Percentiles rank a stretch among this genome's conserved stretches.
Evolutionary conservation across 805 yeast genomes (phyloP).

Genomic region (Clavispora asparagi): DNA sequence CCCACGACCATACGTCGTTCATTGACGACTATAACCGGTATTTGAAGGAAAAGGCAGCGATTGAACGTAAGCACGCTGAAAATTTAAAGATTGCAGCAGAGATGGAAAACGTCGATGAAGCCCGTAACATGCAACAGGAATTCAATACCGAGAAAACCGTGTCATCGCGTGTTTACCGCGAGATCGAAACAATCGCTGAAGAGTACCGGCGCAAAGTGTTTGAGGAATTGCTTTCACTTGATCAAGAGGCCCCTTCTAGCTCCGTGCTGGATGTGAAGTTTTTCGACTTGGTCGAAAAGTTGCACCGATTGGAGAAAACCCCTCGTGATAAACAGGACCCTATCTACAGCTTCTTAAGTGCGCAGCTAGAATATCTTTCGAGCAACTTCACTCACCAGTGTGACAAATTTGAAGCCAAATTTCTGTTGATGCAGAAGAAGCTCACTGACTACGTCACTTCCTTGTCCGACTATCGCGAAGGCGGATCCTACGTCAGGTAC

Average conservation of each 20-base stretch:
- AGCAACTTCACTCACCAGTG: constrained; percentile 33
- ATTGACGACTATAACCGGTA: constrained; percentile 31
- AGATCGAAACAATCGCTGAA: constrained; percentile 28
- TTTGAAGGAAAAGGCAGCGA: constrained; percentile 20
- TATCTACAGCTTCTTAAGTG: constrained; percentile 30
- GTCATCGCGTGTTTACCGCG: constrained; percentile 23
- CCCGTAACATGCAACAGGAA: constrained; percentile 19
- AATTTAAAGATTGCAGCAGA: constrained; percentile 6
- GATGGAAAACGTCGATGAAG: constrained; percentile 3
- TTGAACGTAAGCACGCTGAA: constrained; percentile 9
- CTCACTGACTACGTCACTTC: constrained; percentile 31
- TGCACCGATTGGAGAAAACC: constrained; percentile 27
- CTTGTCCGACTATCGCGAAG: constrained; percentile 23
- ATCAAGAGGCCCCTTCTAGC: constrained; percentile 22
- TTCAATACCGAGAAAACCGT: constrained; percentile 25
- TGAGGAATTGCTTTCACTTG: constrained; percentile 34
- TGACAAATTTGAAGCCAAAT: constrained; percentile 31
- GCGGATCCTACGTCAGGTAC: constrained; percentile 33
- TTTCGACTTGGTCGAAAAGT: constrained; percentile 34
- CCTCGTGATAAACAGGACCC: constrained; percentile 12
- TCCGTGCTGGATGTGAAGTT: constrained; percentile 26
- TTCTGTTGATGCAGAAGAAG: constrained; percentile 33
- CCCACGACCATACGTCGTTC: constrained; percentile 30
- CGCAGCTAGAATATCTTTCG: constrained; percentile 27
- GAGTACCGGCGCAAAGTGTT: constrained; percentile 32